Evolutionary conservation across 2,329 filamentous ascomycete genomes (phyloP), one percentile per base, ranked within the genome.

Genomic region (Colletotrichum neosansevieriae): DNA sequence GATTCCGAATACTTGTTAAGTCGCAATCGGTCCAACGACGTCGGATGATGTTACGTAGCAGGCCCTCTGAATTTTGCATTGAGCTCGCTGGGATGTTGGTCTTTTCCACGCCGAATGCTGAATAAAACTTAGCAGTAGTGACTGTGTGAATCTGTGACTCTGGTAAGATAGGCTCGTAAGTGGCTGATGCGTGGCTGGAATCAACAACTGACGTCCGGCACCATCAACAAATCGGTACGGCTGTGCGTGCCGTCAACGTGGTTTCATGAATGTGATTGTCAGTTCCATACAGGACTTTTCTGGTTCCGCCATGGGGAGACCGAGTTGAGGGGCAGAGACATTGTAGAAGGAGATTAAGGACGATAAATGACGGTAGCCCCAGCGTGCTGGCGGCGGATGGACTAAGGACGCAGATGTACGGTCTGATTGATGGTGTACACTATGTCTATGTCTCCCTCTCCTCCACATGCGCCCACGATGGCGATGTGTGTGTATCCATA

Each of bases 301-400:
- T 60, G 58, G 44, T 17, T 51, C 32, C 44, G 29, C 36, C 15
- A 44, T 7, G 34, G 36, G n/a, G 36, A 38, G 15, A 61, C 29
- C 9, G 15, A n/a, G 17, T 49, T 19, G 32, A 32, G 57, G 57
- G 57, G 17, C 29, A 29, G 19, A 40, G 17, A 38, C 45, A 19
- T n/a, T 24, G 21, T 32, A 9, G 12, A 54, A 49, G 50, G 59
- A 54, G 59, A 56, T 62, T 61, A 61, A 61, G 58, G 58, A 61
- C 34, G 47, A 29, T 17, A 38, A 17, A 50, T 49, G 57, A 59
- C 57, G 44, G 57, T 59, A 59, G 57, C n/a, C 57, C 58, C 56
- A 36, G 36, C n/a, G 17, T 36, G 21, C 34, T 34, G 4, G 40
- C 50, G 32, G 59, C 19, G 29, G 50, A 57, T 50, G 21, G 34